Evolutionary conservation across 1,284 basidiomycete species (phyloP).

Genomic region (Chalciporus piperatoides): DNA sequence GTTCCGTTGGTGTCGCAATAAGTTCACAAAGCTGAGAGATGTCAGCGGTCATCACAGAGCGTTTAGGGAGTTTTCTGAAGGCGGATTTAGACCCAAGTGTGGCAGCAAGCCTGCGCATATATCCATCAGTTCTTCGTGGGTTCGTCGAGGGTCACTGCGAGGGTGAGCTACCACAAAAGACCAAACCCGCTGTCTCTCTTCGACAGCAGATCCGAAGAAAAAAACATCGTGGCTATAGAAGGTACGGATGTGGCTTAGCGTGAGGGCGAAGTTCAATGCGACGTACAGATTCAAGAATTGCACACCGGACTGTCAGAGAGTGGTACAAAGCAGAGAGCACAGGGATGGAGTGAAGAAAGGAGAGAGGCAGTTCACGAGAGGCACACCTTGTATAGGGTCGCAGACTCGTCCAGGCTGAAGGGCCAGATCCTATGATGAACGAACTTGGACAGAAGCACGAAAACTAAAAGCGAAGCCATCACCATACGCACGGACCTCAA

Average conservation of each 20-base stretch:
- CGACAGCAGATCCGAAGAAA: constrained; percentile 66
- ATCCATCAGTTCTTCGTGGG: constrained; percentile 11
- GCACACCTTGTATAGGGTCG: constrained; percentile 7
- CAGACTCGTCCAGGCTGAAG: constrained; percentile 1
- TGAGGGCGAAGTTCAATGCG: background rate
- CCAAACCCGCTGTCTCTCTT: constrained; percentile 78
- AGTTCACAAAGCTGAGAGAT: constrained; percentile 75
- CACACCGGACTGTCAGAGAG: background rate
- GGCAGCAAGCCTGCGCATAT: constrained; percentile 70
- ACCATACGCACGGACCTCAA: constrained; percentile 3
- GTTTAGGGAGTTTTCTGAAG: constrained; percentile 78
- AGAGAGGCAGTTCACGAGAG: background rate
- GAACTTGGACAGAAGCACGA: constrained; percentile 12
- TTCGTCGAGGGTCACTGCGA: background rate
- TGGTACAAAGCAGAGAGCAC: background rate
- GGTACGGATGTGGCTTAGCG: background rate
- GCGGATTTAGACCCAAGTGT: constrained; percentile 81
- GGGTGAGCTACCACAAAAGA: constrained; percentile 58
- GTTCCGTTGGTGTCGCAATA: constrained; percentile 78
- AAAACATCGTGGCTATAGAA: constrained; percentile 55
- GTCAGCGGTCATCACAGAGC: constrained; percentile 76
- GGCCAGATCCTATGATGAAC: background rate
- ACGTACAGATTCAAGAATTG: constrained; percentile 1
- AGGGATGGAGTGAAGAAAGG: background rate
- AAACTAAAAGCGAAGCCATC: constrained; percentile 27